Base-by-base conservation (phyloP, 2,329 filamentous ascomycete species). In the Fusarium sp. region DNA sequence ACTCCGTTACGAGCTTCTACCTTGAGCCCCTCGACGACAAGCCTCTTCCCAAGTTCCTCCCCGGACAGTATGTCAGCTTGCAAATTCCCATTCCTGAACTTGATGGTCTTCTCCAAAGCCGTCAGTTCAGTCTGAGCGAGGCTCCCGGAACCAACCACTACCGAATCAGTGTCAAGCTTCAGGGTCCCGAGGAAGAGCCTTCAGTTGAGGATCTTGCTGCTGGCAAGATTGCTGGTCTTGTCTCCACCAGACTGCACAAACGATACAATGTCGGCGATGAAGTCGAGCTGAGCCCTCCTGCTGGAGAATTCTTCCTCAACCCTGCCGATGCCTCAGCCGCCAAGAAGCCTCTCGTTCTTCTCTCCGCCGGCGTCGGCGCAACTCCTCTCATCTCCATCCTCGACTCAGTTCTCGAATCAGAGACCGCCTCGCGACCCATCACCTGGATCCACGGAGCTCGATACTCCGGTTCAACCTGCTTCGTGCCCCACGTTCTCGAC, bases 41-140 rank as follows among this genome's bases (percentile, higher is more conserved):
- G 32, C 73, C 79, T 3, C 82, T 94, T 15, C 90, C 91, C 0
- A 48, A 70, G 0, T 94, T 87, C 81, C 82, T 85, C 44, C 91
- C 92, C 0, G 92, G 92, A 38, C 91, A 94, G 79, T 94, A 94
- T 76, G 85, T 94, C 75, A 91, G 88, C 44, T 79, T 94, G 55
- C 87, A 87, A 70, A 78, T 91, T 2, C 82, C 85, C 47, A 85
- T 94, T 1, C 87, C 90, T 1, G 82, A 85, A 49, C 83, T 91
- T 24, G 74, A 72, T 18, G 86, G 87, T n/a, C 84, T 90, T 71
- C 80, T 85, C 62, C 93, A 95, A 79, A 88, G 89, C 61, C 83
- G 92, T 58, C 92, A 95, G 82, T 95, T 94, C 82, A 92, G 89
- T 48, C 83, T 95, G 59, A 91, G 88, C 74, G 89, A 92, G 72